Evolutionary conservation across 495 filamentous ascomycete species (phyloP).

Genomic region (Daldinia concentrica): DNA sequence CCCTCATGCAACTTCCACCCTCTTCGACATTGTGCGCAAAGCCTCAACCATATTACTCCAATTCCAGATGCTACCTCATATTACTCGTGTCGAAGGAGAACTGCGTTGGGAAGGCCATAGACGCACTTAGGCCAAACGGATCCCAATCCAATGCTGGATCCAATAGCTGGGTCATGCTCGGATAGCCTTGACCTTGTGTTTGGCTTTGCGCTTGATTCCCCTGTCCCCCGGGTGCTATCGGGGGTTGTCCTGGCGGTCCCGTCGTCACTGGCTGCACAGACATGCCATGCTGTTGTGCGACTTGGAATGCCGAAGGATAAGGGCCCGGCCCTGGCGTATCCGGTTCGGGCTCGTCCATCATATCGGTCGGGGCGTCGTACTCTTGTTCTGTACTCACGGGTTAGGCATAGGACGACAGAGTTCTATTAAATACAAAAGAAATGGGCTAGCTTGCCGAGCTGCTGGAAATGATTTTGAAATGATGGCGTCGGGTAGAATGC

Average conservation of each 20-base stretch:
- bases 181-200: constrained; percentile 55
- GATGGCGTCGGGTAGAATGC: constrained; percentile 78
- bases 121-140: constrained; percentile 88
- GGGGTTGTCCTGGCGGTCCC: constrained; percentile 50
- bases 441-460: constrained; percentile 91
- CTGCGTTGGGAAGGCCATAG: constrained; percentile 92
- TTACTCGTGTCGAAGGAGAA: constrained; percentile 81
- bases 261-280: constrained; percentile 55
- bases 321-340: constrained; percentile 75
- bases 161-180: constrained; percentile 73
- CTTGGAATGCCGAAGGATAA: constrained; percentile 60
- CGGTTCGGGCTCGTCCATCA: constrained; percentile 84
- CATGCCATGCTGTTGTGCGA: constrained; percentile 48
- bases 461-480: constrained; percentile 94
- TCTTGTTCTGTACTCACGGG: constrained; percentile 92
- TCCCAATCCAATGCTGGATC: constrained; percentile 88
- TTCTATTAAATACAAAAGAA: constrained; percentile 67
- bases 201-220: constrained; percentile 50
- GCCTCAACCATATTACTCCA: neutral
- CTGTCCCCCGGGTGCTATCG: constrained; percentile 41
- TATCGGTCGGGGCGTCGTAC: constrained; percentile 95
- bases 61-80: constrained; percentile 53
- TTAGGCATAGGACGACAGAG: constrained; percentile 85
- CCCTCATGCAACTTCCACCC: neutral
- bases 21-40: neutral